Conservation (phyloP, 2,329 filamentous ascomycete species). For the Alternaria sp. region DNA sequence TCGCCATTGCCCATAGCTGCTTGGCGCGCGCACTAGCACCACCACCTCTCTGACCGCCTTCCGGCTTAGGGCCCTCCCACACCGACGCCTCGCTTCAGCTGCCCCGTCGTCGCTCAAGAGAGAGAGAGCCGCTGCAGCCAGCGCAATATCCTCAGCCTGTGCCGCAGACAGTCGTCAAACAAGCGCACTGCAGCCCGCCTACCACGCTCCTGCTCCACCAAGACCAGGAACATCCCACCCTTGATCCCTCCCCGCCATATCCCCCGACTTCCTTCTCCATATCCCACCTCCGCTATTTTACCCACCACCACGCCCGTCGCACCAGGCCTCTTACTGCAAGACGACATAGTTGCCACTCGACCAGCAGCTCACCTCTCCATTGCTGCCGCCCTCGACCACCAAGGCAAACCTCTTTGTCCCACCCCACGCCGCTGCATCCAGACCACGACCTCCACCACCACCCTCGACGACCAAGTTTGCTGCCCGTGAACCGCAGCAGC, state of each 20-base stretch:
- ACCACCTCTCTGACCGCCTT: constrained; percentile 39
- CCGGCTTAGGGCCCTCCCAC: constrained; percentile 24
- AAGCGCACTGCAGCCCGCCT: constrained; percentile 10
- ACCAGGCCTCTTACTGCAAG: constrained; percentile 25
- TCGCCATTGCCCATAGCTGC: constrained; percentile 32
- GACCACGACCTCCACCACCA: not conserved
- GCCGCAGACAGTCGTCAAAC: constrained; percentile 9
- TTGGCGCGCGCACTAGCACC: constrained; percentile 30
- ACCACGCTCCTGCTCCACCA: constrained; percentile 10
- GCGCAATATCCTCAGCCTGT: constrained; percentile 1
- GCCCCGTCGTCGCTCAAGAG: constrained; percentile 14
- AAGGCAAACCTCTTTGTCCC: constrained; percentile 33
- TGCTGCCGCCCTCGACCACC: constrained; percentile 23
- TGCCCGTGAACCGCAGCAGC: constrained; percentile 16
- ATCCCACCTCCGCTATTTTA: constrained; percentile 32
- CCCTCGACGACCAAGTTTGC: constrained; percentile 24
- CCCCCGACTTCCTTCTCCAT: constrained; percentile 27
- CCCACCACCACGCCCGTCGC: constrained; percentile 24
- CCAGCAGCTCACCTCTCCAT: constrained; percentile 10
- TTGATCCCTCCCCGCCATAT: constrained; percentile 40
- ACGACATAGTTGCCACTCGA: constrained; percentile 2
- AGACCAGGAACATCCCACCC: constrained; percentile 27
- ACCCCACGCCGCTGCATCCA: constrained; percentile 21
- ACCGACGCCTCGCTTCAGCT: constrained; percentile 27
- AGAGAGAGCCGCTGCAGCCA: constrained; percentile 22